Evolutionary conservation across 2,329 filamentous ascomycete species (phyloP).

Genomic region (Aurifilum marmelostoma): DNA sequence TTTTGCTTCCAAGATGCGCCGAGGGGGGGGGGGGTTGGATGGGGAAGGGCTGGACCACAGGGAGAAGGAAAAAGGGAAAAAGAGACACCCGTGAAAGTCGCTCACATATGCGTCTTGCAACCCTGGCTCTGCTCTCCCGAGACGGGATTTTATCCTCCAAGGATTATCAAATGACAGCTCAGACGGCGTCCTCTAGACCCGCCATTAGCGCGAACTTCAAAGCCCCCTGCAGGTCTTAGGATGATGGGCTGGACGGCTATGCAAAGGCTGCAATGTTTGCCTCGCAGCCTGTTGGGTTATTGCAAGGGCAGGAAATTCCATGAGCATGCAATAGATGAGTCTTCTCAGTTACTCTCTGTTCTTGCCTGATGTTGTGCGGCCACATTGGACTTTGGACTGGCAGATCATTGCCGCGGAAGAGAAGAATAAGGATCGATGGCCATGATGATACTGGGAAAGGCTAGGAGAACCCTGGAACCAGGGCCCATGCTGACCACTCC

Average conservation of each 20-base stretch:
- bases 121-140: neutral
- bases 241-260: neutral
- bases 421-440: neutral
- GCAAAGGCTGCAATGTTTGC: neutral
- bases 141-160: neutral
- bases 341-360: too few species aligned
- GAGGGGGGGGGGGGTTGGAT: neutral
- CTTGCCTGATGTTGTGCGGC: neutral
- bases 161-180: neutral
- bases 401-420: neutral
- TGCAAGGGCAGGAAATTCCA: neutral
- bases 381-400: neutral
- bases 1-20: neutral
- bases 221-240: neutral
- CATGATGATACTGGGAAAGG: neutral
- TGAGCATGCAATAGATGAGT: neutral
- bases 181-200: neutral
- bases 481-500: neutral
- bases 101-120: neutral
- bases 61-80: too few species aligned
- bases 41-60: too few species aligned
- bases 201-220: slow-evolving; percentile 5
- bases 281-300: neutral
- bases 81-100: neutral
- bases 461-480: neutral